Evolutionary conservation across 2,329 filamentous ascomycete species (phyloP).

Genomic region (Tolypocladium guangdongense): DNA sequence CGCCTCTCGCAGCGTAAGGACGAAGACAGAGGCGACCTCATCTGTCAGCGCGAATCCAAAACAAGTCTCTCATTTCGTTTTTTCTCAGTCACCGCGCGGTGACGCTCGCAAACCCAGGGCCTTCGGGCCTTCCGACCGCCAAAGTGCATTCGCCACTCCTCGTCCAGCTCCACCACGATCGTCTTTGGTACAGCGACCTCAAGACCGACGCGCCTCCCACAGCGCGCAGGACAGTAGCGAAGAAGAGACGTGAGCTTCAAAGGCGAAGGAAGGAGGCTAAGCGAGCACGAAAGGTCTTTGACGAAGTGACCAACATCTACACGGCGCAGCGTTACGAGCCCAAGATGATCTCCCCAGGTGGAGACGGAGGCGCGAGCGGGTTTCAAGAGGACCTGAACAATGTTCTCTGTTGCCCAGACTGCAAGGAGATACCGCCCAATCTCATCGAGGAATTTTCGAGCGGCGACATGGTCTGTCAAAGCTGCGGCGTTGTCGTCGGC

Average conservation of each 20-base stretch:
- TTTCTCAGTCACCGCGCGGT: neutral
- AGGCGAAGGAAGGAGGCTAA: slow-evolving; percentile 21
- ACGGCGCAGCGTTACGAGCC: slow-evolving; percentile 27
- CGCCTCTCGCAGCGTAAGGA: neutral
- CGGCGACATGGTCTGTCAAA: slow-evolving; percentile 85
- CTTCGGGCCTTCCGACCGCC: slow-evolving; percentile 27
- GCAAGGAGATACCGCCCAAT: slow-evolving; percentile 83
- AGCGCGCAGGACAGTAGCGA: slow-evolving; percentile 15
- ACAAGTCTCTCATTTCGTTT: neutral
- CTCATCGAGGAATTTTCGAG: slow-evolving; percentile 86
- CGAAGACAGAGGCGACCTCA: neutral
- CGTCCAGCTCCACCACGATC: slow-evolving; percentile 41
- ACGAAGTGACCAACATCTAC: slow-evolving; percentile 32
- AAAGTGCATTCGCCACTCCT: slow-evolving; percentile 65
- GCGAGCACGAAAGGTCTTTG: slow-evolving; percentile 26
- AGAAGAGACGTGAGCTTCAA: slow-evolving; percentile 22
- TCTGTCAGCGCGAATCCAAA: neutral
- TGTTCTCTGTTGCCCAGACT: slow-evolving; percentile 79
- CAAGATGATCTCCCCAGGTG: slow-evolving; percentile 35
- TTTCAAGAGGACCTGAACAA: slow-evolving; percentile 83
- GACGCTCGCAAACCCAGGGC: neutral
- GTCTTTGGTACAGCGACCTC: slow-evolving; percentile 24
- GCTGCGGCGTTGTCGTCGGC: slow-evolving; percentile 82
- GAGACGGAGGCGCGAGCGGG: slow-evolving; percentile 17
- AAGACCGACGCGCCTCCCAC: slow-evolving; percentile 8